phyloP scores from a whole-genome alignment of 2,329 filamentous ascomycete genomes.

The Pyricularia sp. region DNA sequence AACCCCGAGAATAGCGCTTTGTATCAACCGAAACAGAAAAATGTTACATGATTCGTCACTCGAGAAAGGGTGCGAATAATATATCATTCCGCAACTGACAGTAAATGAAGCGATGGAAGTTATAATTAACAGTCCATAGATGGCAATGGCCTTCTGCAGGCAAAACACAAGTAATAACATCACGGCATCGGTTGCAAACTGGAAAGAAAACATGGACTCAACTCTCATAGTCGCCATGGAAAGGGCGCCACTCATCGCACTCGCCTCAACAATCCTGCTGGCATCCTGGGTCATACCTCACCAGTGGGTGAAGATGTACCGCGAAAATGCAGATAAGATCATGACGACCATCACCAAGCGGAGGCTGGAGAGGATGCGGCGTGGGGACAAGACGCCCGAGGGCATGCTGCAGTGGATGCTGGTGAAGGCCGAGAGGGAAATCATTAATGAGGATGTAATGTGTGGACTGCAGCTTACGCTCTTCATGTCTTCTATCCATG shows the following conservation, averaged over 20 bases:
- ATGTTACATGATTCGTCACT: background rate
- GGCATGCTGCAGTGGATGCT: constrained; percentile 5
- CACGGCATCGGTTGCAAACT: background rate
- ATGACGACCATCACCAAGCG: background rate
- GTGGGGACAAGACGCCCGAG: background rate
- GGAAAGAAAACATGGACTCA: background rate
- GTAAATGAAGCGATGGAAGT: background rate
- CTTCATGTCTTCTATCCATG: constrained; percentile 36
- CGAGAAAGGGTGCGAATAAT: background rate
- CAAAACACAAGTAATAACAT: background rate
- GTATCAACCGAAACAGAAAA: background rate
- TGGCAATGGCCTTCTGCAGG: background rate
- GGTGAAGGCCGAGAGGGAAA: constrained; percentile 9
- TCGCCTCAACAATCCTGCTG: background rate
- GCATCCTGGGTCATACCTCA: background rate
- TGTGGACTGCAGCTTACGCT: constrained; percentile 23
- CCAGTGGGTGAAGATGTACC: constrained; percentile 2
- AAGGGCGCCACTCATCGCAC: background rate
- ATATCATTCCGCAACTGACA: background rate
- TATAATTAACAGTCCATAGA: background rate
- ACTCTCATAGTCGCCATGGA: background rate
- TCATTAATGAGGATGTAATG: background rate
- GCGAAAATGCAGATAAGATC: background rate
- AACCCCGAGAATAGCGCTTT: background rate
- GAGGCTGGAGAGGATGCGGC: background rate